These are phyloP conservation scores for Eutrema salsugineum DNA, from an alignment of 441 rosid species.

Conservation along the genomic window DNA sequence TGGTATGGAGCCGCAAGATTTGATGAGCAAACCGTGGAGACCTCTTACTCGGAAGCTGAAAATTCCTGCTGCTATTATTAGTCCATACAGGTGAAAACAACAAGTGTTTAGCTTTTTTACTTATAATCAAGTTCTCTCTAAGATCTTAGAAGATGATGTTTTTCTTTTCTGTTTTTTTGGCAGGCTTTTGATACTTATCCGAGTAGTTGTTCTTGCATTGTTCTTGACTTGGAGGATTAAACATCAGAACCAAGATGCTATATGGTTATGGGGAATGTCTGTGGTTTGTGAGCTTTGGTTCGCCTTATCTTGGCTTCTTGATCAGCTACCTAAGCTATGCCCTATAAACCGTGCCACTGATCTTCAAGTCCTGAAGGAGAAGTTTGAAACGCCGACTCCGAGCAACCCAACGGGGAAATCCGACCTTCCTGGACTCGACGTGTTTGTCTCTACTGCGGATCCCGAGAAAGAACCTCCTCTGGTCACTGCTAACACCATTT, in stretches of 20 bases:
- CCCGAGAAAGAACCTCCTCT: slow-evolving; percentile 92
- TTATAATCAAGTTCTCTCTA: background rate
- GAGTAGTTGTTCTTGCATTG: slow-evolving; percentile 65
- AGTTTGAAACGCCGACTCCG: slow-evolving; percentile 64
- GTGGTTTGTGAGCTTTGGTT: slow-evolving; percentile 94
- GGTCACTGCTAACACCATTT: slow-evolving; percentile 78
- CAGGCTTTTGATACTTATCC: slow-evolving; percentile 76
- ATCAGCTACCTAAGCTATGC: slow-evolving; percentile 89
- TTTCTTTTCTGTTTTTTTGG: background rate
- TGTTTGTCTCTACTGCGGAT: slow-evolving; percentile 83
- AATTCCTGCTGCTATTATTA: slow-evolving; percentile 86
- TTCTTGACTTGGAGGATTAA: slow-evolving; percentile 72
- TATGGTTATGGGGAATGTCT: slow-evolving; percentile 97
- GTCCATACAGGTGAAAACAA: slow-evolving; percentile 72
- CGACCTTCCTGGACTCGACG: slow-evolving; percentile 78
- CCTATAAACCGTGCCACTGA: slow-evolving; percentile 86
- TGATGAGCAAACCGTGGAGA: slow-evolving; percentile 89
- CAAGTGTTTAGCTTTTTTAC: background rate
- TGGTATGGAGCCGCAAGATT: slow-evolving; percentile 56
- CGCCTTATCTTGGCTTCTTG: slow-evolving; percentile 95
- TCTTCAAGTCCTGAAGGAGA: slow-evolving; percentile 78
- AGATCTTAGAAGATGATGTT: background rate
- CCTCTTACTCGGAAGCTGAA: slow-evolving; percentile 85
- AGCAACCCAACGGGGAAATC: slow-evolving; percentile 73
- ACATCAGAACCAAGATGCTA: slow-evolving; percentile 59